phyloP scores from a whole-genome alignment of 73 alveolate species.

The Urostyla sp. region DNA sequence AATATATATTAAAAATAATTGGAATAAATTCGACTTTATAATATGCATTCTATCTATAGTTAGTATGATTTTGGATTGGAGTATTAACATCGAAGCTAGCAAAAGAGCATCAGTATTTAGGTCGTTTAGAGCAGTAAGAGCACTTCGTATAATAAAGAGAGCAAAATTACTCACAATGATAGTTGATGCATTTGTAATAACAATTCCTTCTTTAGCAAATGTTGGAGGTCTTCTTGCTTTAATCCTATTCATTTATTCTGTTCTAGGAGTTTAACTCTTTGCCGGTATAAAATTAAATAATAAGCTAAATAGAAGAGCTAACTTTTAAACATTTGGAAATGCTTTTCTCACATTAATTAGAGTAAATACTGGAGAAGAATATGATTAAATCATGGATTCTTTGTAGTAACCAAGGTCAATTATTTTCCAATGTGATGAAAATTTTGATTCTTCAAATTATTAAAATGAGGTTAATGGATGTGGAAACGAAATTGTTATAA shows the following conservation, averaged over 20 bases:
- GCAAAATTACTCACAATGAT: conserved; percentile 58
- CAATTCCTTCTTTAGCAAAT: conserved; percentile 69
- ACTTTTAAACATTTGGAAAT: conserved; percentile 40
- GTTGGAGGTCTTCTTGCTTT: conserved; percentile 68
- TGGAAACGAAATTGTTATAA: conserved; percentile 50
- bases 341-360: conserved; percentile 51
- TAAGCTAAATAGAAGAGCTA: conserved; percentile 13
- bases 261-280: conserved; percentile 48
- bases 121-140: conserved; percentile 61
- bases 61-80: neutral
- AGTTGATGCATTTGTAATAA: conserved; percentile 67
- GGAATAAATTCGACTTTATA: conserved; percentile 62
- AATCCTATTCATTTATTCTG: conserved; percentile 62
- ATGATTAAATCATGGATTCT: conserved; percentile 78
- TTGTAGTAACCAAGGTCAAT: conserved; percentile 13
- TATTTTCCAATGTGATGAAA: conserved; percentile 29
- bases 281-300: conserved; percentile 31
- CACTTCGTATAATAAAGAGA: conserved; percentile 41
- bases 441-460: conserved; percentile 33
- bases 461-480: conserved; percentile 41
- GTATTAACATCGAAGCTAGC: neutral
- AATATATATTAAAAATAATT: conserved; percentile 4
- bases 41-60: conserved; percentile 22
- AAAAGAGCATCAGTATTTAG: conserved; percentile 49
- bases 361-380: conserved; percentile 69